Percentiles rank a stretch among this genome's conserved stretches.
phyloP scores from a whole-genome alignment of 495 filamentous ascomycete genomes.

The Entonaema liquescens region DNA sequence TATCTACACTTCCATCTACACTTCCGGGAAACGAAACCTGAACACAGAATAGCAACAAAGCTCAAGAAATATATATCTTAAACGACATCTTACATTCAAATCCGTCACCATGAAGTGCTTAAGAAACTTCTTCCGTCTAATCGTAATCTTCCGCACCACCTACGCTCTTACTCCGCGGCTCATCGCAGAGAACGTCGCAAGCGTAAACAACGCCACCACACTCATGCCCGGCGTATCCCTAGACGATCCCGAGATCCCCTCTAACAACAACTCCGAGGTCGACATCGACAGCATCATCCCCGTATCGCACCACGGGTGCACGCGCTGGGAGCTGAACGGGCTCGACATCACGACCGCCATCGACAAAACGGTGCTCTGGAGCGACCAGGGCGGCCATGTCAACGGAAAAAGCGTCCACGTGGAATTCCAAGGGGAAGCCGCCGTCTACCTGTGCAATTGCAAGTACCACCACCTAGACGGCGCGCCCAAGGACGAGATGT shows the following conservation, averaged over 20 bases:
- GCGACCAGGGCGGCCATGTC: not conserved
- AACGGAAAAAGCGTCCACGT: not conserved
- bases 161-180: too few relatives aligned
- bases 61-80: not conserved
- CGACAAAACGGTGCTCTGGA: conserved; percentile 3
- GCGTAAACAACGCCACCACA: too few relatives aligned
- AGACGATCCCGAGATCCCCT: too few relatives aligned
- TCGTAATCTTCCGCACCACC: not conserved
- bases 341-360: not conserved
- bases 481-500: conserved; percentile 20
- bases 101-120: not conserved
- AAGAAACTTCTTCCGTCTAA: not conserved
- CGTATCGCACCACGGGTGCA: conserved; percentile 27
- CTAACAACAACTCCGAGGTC: not conserved
- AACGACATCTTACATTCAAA: not conserved
- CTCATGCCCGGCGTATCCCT: too few relatives aligned
- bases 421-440: not conserved
- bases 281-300: conserved; percentile 13
- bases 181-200: too few relatives aligned
- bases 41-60: not conserved
- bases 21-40: too few relatives aligned
- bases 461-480: conserved; percentile 8
- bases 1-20: too few relatives aligned
- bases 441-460: conserved; percentile 61
- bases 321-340: not conserved